Evolutionary conservation across 495 filamentous ascomycete genomes (phyloP), one percentile per base, ranked within the genome.

Genomic region (Penicillium cataractarum): DNA sequence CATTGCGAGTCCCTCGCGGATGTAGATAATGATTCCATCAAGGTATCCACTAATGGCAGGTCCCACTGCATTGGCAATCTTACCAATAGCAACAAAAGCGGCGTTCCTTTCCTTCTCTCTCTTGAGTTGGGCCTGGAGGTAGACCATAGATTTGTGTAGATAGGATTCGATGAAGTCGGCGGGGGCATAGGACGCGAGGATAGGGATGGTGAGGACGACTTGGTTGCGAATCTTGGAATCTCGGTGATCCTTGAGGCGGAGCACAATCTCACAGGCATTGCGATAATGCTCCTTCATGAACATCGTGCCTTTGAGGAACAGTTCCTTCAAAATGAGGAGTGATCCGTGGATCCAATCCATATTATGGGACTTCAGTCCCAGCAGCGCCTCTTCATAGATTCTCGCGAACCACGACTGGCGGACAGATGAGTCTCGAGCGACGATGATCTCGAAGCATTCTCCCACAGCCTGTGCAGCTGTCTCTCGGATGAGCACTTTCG

Each of bases 71-170:
- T 95, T 92, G n/a, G 94, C 95, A 66, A 99, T 90, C 67, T 95
- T 90, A 27, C 95, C 95, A 66, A 99, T 96, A 12, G 95, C 95
- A 49, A 96, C 84, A 66, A 97, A 98, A 19, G 95, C 94, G 42
- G 92, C 85, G 71, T 95, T 95, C 17, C 94, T 84, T 62, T 98
- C 94, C 72, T 92, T 93, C 53, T 96, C 91, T 71, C 93, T 92
- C 78, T 97, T 97, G n/a, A 99, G 85, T 78, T 97, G 93, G 32
- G 87, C 86, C 67, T 96, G 93, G 9, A 99, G 85, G 67, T 97
- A 93, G 10, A 96, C 84, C 96, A 99, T 99, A 79, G 96, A 97
- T 68, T 91, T 89, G 75, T 97, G 93, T 6, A 99, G 83, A 68
- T 96, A 96, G 12, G 81, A 84, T 52, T 84, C 82, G 33, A 86